Percentiles rank a stretch among this genome's conserved stretches.
Conservation (phyloP, 164 flowering plant species). For the Chimonanthus praecox region DNA sequence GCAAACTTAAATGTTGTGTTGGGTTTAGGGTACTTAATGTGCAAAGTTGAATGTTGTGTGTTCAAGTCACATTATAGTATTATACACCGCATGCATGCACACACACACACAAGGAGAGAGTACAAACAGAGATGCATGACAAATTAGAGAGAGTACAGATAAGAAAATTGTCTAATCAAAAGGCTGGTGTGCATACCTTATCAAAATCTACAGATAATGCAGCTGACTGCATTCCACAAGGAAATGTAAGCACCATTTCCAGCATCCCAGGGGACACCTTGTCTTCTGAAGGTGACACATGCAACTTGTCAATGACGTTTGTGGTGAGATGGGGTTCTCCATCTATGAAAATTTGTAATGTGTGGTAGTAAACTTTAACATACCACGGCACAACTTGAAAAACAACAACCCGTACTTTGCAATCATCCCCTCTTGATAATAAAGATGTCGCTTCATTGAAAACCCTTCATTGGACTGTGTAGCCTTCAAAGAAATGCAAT, state of each 20-base stretch:
- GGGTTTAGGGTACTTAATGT: too few relatives aligned
- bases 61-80: too few relatives aligned
- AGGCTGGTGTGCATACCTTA: slow-evolving; percentile 45
- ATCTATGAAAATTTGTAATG: slow-evolving; percentile 58
- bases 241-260: slow-evolving; percentile 70
- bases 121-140: too few relatives aligned
- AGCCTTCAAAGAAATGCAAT: slow-evolving; percentile 74
- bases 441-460: slow-evolving; percentile 11
- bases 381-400: slow-evolving; percentile 99
- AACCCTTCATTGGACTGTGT: slow-evolving; percentile 18
- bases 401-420: slow-evolving; percentile 49
- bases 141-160: too few relatives aligned
- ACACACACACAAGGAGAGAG: too few relatives aligned
- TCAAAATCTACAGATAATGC: slow-evolving; percentile 73
- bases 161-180: not conserved
- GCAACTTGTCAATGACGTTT: slow-evolving; percentile 55
- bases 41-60: too few relatives aligned
- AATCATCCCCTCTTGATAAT: slow-evolving; percentile 21
- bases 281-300: slow-evolving; percentile 91
- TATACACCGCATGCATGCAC: too few relatives aligned
- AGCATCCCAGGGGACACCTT: slow-evolving; percentile 79
- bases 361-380: slow-evolving; percentile 84
- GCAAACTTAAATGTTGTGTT: too few relatives aligned
- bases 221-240: slow-evolving; percentile 58
- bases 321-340: slow-evolving; percentile 30